These are phyloP conservation scores for Ustulina deusta DNA, from an alignment of 2,329 filamentous ascomycete genomes.

Conservation along the genomic window DNA sequence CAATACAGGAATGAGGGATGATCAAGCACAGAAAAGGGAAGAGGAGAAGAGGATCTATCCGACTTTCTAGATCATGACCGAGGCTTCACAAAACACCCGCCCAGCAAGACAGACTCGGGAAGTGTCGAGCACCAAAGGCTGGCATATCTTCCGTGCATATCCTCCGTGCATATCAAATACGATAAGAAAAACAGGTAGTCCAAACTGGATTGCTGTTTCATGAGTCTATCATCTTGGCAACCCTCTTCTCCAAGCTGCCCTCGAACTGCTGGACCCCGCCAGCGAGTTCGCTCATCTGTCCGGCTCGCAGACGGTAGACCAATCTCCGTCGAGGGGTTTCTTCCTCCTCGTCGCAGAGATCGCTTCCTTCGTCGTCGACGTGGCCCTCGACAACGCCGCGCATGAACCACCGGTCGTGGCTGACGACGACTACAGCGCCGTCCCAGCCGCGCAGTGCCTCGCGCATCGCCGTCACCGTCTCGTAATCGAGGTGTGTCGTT, in stretches of 20 bases:
- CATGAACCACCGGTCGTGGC: constrained; percentile 86
- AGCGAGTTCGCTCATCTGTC: constrained; percentile 66
- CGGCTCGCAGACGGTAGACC: constrained; percentile 71
- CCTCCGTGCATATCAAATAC: too few relatives aligned
- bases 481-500: constrained; percentile 86
- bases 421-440: constrained; percentile 81
- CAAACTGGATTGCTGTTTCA: constrained; percentile 15
- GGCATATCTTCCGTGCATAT: neutral
- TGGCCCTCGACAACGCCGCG: constrained; percentile 77
- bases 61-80: constrained; percentile 6
- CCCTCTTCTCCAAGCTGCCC: constrained; percentile 43
- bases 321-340: constrained; percentile 61
- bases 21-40: neutral
- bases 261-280: constrained; percentile 74
- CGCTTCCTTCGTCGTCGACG: constrained; percentile 54
- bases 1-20: neutral
- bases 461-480: constrained; percentile 80
- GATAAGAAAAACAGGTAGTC: neutral
- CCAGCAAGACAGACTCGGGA: neutral
- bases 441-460: constrained; percentile 75
- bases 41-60: neutral
- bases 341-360: constrained; percentile 58
- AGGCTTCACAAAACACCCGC: constrained; percentile 1
- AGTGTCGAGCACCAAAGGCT: neutral
- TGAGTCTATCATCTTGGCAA: constrained; percentile 41